Evolutionary conservation across 768 basidiomycete species (phyloP), one percentile per base, ranked within the genome.

Genomic region (Ramaria rubella): DNA sequence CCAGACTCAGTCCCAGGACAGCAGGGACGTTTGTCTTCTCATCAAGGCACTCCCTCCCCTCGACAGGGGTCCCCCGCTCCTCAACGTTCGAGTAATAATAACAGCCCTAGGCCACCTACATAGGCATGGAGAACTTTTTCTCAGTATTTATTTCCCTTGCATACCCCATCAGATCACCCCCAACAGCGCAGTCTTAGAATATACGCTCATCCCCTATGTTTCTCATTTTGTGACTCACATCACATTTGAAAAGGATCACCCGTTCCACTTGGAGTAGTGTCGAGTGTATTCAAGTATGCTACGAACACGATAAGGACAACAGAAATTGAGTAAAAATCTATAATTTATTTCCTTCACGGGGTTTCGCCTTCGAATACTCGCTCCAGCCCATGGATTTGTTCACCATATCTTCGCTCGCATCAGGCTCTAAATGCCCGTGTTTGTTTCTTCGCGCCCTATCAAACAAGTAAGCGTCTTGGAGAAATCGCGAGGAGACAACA

Each of bases 371-470:
- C 27, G 49, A 36, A 57, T 49, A 52, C 17, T 40, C 26, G 46
- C 48, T 48, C 55, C 45, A 62, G 51, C 59, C 55, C 43, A 56
- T 9, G 19, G 93, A 93, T 45, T 79, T 80, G 61, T 92, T 86
- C 12, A 96, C 79, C 17, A 81, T 81, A 19, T 85, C 83, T 19
- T 93, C 86, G 2, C 80, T 73, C 0, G 94, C 94, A 67, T 97
- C 94, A 4, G 94, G 94, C 59, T 94, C 93, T 15, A 93, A 74
- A 52, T 94, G 90, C 1, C 94, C 94, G 59, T 80, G 80, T 27
- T 80, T 71, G 65, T 95, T 96, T 60, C 94, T 77, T 43, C 92
- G 81, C 5, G 94, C 94, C 58, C 94, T 96, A 69, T n/a, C 36
- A 49, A n/a, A 24, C 30, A 46, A 50, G 33, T 9, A 51, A 44